A percentile compares a stretch with the other conserved stretches of the same genome.
Evolutionary conservation across 1,139 yeast species (phyloP).

Genomic region (Sugiyamaella castrensis): DNA sequence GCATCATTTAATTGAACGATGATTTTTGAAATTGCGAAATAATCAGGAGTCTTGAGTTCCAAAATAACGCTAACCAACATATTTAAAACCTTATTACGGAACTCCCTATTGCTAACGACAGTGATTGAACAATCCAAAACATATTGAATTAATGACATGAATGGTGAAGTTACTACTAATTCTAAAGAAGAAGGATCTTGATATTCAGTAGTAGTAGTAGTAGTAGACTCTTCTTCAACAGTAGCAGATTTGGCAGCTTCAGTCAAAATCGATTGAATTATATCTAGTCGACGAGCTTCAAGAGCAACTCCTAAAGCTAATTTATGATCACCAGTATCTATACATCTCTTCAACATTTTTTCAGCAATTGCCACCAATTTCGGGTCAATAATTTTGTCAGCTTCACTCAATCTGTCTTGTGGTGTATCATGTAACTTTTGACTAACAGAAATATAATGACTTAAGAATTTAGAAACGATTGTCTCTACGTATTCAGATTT

Average conservation of each 20-base stretch:
- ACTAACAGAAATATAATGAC: constrained; percentile 67
- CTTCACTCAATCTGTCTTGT: constrained; percentile 24
- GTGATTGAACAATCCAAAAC: constrained; percentile 73
- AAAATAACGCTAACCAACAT: constrained; percentile 61
- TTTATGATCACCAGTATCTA: constrained; percentile 63
- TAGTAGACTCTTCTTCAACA: constrained; percentile 21
- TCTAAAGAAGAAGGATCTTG: constrained; percentile 2
- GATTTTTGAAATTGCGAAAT: constrained; percentile 69
- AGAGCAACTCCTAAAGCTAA: constrained; percentile 89
- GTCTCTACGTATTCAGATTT: constrained; percentile 89
- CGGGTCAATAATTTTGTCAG: constrained; percentile 47
- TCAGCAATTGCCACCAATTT: constrained; percentile 72
- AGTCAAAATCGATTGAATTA: constrained; percentile 61
- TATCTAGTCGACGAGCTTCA: constrained; percentile 83
- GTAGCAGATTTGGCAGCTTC: constrained; percentile 38
- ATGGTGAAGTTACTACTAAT: constrained; percentile 31
- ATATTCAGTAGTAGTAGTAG: constrained; percentile 18
- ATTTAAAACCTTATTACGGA: constrained; percentile 63
- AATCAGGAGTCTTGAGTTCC: constrained; percentile 58
- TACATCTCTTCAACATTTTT: constrained; percentile 80
- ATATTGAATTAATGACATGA: constrained; percentile 59
- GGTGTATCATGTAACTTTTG: constrained; percentile 51
- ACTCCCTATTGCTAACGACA: constrained; percentile 59
- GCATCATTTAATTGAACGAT: constrained; percentile 85
- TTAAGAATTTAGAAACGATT: constrained; percentile 88